These are phyloP conservation scores for Yamadazyma sp. DNA, from an alignment of 1,139 yeast genomes.

Conservation along the genomic window DNA sequence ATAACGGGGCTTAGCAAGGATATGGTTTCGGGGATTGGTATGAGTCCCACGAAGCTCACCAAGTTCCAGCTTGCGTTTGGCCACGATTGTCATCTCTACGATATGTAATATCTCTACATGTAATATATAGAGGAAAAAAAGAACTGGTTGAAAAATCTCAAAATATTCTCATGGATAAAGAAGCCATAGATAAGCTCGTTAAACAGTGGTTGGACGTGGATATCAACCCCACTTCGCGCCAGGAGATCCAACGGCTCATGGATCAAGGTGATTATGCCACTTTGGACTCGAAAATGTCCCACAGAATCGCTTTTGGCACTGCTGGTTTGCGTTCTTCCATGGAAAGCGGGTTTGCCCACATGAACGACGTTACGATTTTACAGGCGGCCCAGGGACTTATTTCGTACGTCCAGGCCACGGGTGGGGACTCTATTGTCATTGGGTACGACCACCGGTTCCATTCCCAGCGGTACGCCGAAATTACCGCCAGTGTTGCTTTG, in stretches of 20 bases:
- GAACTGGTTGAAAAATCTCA: too few relatives aligned
- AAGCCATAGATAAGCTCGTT: conserved; percentile 31
- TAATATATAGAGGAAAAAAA: too few relatives aligned
- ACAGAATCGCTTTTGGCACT: conserved; percentile 82
- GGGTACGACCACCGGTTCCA: conserved; percentile 92
- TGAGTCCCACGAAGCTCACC: neutral
- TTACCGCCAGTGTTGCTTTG: conserved; percentile 75
- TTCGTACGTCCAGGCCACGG: conserved; percentile 40
- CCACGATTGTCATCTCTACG: too few relatives aligned
- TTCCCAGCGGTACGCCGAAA: conserved; percentile 75
- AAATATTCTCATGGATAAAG: too few relatives aligned
- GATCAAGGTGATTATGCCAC: conserved; percentile 37
- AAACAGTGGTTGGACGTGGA: conserved; percentile 51
- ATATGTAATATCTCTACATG: too few relatives aligned
- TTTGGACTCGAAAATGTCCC: conserved; percentile 50
- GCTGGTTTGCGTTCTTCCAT: conserved; percentile 86
- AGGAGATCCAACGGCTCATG: conserved; percentile 55
- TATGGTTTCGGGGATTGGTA: neutral
- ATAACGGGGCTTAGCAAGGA: neutral
- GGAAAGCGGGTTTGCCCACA: conserved; percentile 87
- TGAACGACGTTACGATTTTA: conserved; percentile 86
- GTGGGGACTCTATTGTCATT: conserved; percentile 54
- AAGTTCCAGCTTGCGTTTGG: neutral
- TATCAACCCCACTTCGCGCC: conserved; percentile 51
- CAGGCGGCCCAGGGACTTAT: conserved; percentile 95